phyloP scores from a whole-genome alignment of 805 yeast genomes.

The Nadsonia fulvescens region DNA sequence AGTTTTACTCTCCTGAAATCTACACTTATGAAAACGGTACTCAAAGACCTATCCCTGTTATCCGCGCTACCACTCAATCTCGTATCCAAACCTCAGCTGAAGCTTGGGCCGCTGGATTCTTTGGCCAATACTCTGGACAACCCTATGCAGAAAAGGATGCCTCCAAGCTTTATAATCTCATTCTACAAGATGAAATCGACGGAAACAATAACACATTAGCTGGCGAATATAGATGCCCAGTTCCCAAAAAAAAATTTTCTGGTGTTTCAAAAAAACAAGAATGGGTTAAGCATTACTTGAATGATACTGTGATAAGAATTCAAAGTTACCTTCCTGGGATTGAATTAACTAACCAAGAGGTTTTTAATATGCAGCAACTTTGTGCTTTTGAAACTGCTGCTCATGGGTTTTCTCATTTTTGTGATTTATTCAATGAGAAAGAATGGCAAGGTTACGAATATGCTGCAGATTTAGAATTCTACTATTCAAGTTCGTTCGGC shows the following conservation, averaged over 20 bases:
- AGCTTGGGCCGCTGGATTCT: conserved; percentile 28
- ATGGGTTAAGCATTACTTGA: conserved; percentile 28
- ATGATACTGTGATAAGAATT: conserved; percentile 38
- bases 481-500: conserved; percentile 49
- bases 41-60: conserved; percentile 16
- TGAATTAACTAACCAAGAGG: conserved; percentile 34
- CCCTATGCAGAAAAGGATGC: no score
- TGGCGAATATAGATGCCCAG: conserved; percentile 14
- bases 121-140: no score
- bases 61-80: conserved; percentile 23
- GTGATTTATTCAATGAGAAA: conserved; percentile 47
- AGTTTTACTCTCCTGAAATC: no score
- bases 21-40: conserved; percentile 16
- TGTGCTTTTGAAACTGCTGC: conserved; percentile 67
- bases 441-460: conserved; percentile 51
- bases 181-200: conserved; percentile 18
- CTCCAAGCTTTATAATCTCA: conserved; percentile 19
- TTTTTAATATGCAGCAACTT: conserved; percentile 32
- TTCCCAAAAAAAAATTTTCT: no score
- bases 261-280: conserved; percentile 15
- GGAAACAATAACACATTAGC: conserved; percentile 23
- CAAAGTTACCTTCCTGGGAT: conserved; percentile 34
- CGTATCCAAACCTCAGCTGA: conserved; percentile 23
- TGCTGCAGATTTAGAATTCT: conserved; percentile 37
- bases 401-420: conserved; percentile 47